Conservation (phyloP, 768 basidiomycete genomes). For the Guyanaporus albipodus region DNA sequence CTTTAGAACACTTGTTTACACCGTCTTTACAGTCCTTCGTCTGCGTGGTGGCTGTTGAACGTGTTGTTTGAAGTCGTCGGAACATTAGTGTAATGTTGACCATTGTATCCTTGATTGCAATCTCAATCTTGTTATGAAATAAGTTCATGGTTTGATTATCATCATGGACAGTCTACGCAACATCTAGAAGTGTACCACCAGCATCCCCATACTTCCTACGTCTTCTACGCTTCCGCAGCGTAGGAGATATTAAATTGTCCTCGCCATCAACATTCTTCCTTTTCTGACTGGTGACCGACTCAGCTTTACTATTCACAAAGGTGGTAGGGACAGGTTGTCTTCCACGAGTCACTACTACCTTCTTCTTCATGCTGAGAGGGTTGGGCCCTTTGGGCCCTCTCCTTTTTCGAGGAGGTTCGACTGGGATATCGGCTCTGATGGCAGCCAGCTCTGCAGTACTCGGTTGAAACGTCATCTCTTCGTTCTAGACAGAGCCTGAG, state of each 20-base stretch:
- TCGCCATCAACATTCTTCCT: conserved; percentile 9
- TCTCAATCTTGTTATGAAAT: no score
- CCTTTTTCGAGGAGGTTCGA: conserved; percentile 47
- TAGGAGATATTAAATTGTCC: background rate
- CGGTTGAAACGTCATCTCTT: conserved; percentile 57
- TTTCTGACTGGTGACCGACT: conserved; percentile 15
- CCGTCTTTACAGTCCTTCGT: conserved; percentile 50
- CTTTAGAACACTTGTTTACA: background rate
- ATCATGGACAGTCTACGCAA: no score
- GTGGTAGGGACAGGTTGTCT: background rate
- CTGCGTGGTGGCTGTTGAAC: conserved; percentile 70
- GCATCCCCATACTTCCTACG: conserved; percentile 12
- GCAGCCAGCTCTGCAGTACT: conserved; percentile 45
- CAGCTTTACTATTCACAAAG: no score
- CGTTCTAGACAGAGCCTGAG: conserved; percentile 44
- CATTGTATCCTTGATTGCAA: background rate
- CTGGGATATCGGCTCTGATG: conserved; percentile 33
- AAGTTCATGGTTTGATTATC: no score
- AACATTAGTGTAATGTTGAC: conserved; percentile 1
- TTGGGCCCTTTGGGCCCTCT: conserved; percentile 86
- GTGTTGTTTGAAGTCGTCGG: background rate
- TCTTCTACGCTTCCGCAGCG: conserved; percentile 22
- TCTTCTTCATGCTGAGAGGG: conserved; percentile 91
- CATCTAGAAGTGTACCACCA: no score
- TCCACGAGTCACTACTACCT: conserved; percentile 37